These are phyloP conservation scores for Ceriops zippeliana DNA, from an alignment of 345 rosid species.

Conservation along the genomic window DNA sequence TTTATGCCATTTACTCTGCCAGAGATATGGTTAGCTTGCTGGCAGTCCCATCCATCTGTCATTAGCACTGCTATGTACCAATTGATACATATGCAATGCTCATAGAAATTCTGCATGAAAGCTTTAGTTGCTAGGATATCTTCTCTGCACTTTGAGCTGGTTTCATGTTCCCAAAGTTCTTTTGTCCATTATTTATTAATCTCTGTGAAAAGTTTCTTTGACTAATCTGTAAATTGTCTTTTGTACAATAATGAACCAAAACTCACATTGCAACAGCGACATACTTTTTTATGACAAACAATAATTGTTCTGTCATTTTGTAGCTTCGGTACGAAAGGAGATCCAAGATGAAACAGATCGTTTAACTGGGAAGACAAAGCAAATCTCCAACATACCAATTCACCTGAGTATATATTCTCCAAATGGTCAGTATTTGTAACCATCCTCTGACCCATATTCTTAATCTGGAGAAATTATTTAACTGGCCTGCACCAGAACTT, in stretches of 20 bases:
- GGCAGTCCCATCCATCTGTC: neutral
- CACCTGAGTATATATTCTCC: conserved; percentile 78
- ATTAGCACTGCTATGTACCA: neutral
- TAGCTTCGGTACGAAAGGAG: conserved; percentile 73
- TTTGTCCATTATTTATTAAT: neutral
- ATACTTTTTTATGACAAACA: neutral
- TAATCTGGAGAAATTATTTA: conserved; percentile 11
- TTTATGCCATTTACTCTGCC: neutral
- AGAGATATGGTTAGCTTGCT: neutral
- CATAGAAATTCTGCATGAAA: neutral
- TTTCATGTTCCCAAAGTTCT: neutral
- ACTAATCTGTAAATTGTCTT: neutral
- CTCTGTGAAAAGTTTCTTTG: neutral
- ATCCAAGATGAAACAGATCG: conserved; percentile 74
- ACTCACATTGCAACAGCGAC: neutral
- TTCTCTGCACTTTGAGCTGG: neutral
- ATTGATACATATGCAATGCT: neutral
- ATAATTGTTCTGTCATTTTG: conserved; percentile 16
- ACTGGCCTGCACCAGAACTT: neutral
- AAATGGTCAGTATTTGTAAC: conserved; percentile 51
- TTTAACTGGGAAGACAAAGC: conserved; percentile 65
- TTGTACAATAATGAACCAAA: neutral
- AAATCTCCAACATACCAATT: conserved; percentile 69
- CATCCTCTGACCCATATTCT: conserved; percentile 9
- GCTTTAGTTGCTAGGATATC: neutral